Percentiles rank a stretch among this genome's conserved stretches.
Conservation (phyloP, 768 basidiomycete genomes). For the Chlorophyllum brunneum region DNA sequence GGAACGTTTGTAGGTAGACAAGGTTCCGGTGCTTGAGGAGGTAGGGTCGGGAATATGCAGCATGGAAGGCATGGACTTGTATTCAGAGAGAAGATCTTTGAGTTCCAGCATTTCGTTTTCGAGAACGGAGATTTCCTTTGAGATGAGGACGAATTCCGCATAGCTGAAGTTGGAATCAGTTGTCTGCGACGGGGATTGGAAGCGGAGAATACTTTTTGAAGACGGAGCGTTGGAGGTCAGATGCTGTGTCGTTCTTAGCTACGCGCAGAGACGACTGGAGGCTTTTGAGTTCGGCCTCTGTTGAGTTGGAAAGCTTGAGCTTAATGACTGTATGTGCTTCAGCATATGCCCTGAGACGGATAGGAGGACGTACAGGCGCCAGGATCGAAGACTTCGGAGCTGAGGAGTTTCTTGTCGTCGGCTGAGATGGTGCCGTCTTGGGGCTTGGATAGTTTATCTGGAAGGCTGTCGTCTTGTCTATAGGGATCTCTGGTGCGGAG, state of each 20-base stretch:
- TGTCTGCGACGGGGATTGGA: neutral
- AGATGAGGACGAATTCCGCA: conserved; percentile 93
- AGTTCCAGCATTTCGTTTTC: conserved; percentile 98
- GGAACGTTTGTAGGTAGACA: conserved; percentile 61
- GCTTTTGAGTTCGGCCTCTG: conserved; percentile 72
- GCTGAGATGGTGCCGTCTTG: conserved; percentile 25
- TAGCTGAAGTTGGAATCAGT: conserved; percentile 53
- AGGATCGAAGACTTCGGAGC: conserved; percentile 81
- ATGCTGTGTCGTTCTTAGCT: conserved; percentile 68
- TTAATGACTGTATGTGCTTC: conserved; percentile 49
- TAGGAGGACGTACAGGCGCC: conserved; percentile 68
- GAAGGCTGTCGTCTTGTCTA: conserved; percentile 44
- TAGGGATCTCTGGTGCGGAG: conserved; percentile 19
- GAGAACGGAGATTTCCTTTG: conserved; percentile 93
- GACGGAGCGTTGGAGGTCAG: conserved; percentile 86
- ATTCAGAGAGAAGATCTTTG: conserved; percentile 90
- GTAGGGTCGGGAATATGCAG: conserved; percentile 86
- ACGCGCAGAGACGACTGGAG: conserved; percentile 73
- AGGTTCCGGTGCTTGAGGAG: conserved; percentile 44
- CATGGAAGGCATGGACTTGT: conserved; percentile 92
- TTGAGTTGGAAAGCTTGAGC: conserved; percentile 84
- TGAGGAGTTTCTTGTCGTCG: conserved; percentile 63
- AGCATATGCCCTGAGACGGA: neutral
- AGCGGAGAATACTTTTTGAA: conserved; percentile 77
- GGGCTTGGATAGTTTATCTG: conserved; percentile 23